These are phyloP conservation scores for Yarrowia alimentaria DNA, from an alignment of 805 yeast genomes.

Conservation along the genomic window DNA sequence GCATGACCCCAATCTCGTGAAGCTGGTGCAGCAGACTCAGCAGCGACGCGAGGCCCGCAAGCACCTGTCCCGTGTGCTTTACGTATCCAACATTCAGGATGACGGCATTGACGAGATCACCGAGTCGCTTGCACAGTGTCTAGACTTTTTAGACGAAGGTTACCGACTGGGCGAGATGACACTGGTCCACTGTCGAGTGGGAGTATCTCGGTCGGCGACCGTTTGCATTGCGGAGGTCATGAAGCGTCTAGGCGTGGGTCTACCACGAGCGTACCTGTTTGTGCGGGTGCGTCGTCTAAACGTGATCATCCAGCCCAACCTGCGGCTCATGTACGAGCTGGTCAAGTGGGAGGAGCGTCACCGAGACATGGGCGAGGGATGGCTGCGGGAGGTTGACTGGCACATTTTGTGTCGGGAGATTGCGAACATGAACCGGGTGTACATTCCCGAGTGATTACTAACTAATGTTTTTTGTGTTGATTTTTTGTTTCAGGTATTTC, in stretches of 20 bases:
- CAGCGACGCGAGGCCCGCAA: constrained; percentile 28
- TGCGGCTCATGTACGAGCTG: constrained; percentile 87
- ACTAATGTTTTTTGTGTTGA: constrained; percentile 1
- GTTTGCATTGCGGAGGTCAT: constrained; percentile 94
- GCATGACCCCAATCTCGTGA: constrained; percentile 14
- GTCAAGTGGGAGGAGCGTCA: constrained; percentile 61
- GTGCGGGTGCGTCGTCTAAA: constrained; percentile 89
- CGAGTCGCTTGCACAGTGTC: constrained; percentile 57
- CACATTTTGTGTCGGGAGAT: constrained; percentile 80
- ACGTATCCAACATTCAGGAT: constrained; percentile 74
- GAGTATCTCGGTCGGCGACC: constrained; percentile 92
- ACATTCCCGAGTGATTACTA: constrained; percentile 41
- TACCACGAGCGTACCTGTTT: constrained; percentile 78
- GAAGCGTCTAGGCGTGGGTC: constrained; percentile 63
- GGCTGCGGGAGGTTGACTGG: constrained; percentile 78
- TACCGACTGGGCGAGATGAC: constrained; percentile 48
- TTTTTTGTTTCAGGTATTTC: constrained; percentile 16
- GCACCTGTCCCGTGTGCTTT: constrained; percentile 52
- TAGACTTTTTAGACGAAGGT: constrained; percentile 63
- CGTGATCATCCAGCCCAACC: constrained; percentile 90
- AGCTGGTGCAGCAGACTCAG: constrained; percentile 20
- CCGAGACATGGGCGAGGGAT: constrained; percentile 34
- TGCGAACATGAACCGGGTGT: constrained; percentile 68
- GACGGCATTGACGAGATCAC: constrained; percentile 85
- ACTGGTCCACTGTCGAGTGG: constrained; percentile 91